phyloP scores from a whole-genome alignment of 2,329 filamentous ascomycete species.

The Aspergillus cejpii region DNA sequence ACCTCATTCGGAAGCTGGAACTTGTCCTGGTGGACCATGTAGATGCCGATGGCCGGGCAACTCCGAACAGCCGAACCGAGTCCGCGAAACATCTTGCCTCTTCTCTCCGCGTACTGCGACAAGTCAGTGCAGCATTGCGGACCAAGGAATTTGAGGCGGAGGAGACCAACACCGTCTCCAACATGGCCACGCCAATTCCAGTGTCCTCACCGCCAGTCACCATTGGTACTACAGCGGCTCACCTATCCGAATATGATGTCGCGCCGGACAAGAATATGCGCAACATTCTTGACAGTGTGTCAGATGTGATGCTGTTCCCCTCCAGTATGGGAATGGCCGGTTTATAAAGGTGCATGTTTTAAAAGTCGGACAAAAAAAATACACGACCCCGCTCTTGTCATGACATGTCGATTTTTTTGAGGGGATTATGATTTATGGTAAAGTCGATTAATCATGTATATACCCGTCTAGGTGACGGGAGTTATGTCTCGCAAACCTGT shows the following conservation, averaged over 20 bases:
- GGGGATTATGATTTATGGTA: not conserved
- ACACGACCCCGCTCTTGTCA: not conserved
- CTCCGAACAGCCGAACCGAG: conserved; percentile 27
- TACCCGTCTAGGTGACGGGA: not conserved
- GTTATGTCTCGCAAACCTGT: not conserved
- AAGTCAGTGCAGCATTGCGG: conserved; percentile 27
- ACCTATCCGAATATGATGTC: conserved; percentile 5
- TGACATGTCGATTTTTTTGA: not conserved
- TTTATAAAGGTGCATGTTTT: conserved; percentile 1
- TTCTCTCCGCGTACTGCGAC: conserved; percentile 29
- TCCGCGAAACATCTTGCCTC: conserved; percentile 31
- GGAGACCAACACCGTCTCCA: conserved; percentile 1
- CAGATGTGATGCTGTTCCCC: conserved; percentile 34
- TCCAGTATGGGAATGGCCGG: conserved; percentile 24
- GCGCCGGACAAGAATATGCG: conserved; percentile 23
- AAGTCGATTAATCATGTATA: not conserved
- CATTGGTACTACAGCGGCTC: conserved; percentile 2
- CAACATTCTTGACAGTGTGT: conserved; percentile 30
- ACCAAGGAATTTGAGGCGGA: conserved; percentile 6
- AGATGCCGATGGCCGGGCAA: conserved; percentile 19
- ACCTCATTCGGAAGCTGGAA: conserved; percentile 28
- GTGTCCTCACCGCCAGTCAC: conserved; percentile 9
- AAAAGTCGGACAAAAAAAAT: not conserved
- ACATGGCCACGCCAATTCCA: conserved; percentile 8
- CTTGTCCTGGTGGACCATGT: conserved; percentile 29